These are phyloP conservation scores for Santalum album DNA, from an alignment of 164 flowering plant species.

Conservation along the genomic window DNA sequence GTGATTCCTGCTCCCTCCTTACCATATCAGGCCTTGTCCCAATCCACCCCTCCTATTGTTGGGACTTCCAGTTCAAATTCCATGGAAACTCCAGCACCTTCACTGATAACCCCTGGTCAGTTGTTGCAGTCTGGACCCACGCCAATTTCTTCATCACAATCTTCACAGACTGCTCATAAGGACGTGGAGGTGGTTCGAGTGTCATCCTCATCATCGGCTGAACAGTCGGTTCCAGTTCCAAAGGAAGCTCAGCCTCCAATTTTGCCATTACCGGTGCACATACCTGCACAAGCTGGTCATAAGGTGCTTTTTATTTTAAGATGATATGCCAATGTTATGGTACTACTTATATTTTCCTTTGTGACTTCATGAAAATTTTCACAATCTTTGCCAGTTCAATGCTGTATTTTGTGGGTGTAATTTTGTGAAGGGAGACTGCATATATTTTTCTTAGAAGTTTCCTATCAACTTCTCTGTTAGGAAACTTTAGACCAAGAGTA, in stretches of 20 bases:
- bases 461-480: too few species aligned
- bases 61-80: constrained; percentile 32
- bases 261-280: constrained; percentile 47
- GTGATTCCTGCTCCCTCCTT: constrained; percentile 14
- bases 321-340: too few species aligned
- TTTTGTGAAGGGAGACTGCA: too few species aligned
- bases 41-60: constrained; percentile 22
- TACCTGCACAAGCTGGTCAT: constrained; percentile 5
- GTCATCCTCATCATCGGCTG: constrained; percentile 24
- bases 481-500: too few species aligned
- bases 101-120: constrained; percentile 63
- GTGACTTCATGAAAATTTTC: too few species aligned
- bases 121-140: constrained; percentile 45
- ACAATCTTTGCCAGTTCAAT: too few species aligned
- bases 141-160: constrained; percentile 27
- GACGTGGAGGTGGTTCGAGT: constrained; percentile 70
- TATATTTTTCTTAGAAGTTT: too few species aligned
- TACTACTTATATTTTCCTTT: too few species aligned
- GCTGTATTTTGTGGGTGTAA: too few species aligned
- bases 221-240: constrained; percentile 24
- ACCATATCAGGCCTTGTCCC: constrained; percentile 31
- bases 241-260: constrained; percentile 60
- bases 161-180: constrained; percentile 36
- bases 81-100: constrained; percentile 33
- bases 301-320: too few species aligned